Evolutionary conservation across 2,329 filamentous ascomycete species (phyloP), one percentile per base, ranked within the genome.

Genomic region (Botrytis hyacinthi): DNA sequence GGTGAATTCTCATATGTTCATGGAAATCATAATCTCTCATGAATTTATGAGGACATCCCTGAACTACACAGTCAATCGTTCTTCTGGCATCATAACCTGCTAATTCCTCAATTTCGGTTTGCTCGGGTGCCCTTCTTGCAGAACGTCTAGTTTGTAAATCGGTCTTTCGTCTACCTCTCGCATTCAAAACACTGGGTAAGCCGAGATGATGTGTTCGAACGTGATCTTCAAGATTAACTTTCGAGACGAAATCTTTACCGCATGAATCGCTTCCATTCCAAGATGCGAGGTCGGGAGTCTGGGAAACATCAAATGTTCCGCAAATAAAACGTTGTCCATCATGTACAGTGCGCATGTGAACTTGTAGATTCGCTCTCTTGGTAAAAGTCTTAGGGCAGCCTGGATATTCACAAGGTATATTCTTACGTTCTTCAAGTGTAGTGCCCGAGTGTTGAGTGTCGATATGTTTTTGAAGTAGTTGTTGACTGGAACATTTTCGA

Each of bases 181-280:
- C 81, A 80, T 79, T 77, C 80, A 82, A 65, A 79, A 83, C 80
- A 73, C 83, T 83, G 18, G 81, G 82, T 35, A 88, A 83, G n/a
- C 90, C 89, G 40, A 97, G 84, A 81, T 98, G 95, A 35, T 93
- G 88, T 66, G 92, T 94, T 32, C 93, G 90, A 62, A 98, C 87
- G 80, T 98, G 95, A 77, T 96, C 92, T 81, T 95, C 92, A 0
- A 98, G 86, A 44, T 90, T 90, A 29, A 89, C 87, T 81, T 97
- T 97, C 75, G 91, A 92, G 74, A 89, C 88, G 79, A 97, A 96
- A 51, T 87, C 87, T 75, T 90, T 88, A 3, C 91, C 92, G 79
- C 95, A 98, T 26, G 91, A 93, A 69, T 90, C 86, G 16, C 86
- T 70, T 35, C 86, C 87, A 73, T 88, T 85, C 92, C 94, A 97